Evolutionary conservation across 2,329 filamentous ascomycete species (phyloP).

Genomic region (Camptophora hylomeconis): DNA sequence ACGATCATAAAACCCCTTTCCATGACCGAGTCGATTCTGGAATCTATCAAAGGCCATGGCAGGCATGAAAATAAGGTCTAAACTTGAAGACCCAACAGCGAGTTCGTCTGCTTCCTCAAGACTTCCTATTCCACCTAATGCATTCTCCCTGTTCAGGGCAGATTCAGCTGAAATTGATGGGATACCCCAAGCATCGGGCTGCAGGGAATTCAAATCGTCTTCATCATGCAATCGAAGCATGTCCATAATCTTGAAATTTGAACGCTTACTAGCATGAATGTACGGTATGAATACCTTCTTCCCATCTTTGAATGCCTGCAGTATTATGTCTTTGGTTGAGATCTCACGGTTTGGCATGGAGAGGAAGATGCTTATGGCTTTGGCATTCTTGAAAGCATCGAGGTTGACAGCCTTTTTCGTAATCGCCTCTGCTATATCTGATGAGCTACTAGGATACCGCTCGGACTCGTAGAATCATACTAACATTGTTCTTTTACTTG

Average conservation of each 20-base stretch:
- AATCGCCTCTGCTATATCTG: conserved; percentile 46
- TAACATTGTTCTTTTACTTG: conserved; percentile 17
- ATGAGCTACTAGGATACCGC: too few relatives aligned
- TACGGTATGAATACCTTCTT: conserved; percentile 91
- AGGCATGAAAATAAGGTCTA: conserved; percentile 84
- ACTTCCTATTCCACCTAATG: conserved; percentile 46
- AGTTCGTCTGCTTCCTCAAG: conserved; percentile 9
- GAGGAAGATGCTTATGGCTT: conserved; percentile 70
- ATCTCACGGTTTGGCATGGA: conserved; percentile 86
- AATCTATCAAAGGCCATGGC: conserved; percentile 78
- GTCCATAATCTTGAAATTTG: conserved; percentile 68
- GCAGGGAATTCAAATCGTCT: conserved; percentile 63
- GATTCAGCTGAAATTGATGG: conserved; percentile 63
- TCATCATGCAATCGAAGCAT: conserved; percentile 71
- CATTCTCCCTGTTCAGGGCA: conserved; percentile 54
- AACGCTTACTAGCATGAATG: conserved; percentile 43
- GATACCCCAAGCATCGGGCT: conserved; percentile 82
- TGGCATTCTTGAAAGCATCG: conserved; percentile 62
- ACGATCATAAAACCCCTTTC: conserved; percentile 93
- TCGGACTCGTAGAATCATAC: too few relatives aligned
- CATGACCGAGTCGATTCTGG: conserved; percentile 74
- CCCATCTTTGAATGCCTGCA: conserved; percentile 59
- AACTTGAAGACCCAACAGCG: conserved; percentile 26
- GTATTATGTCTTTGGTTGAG: conserved; percentile 69
- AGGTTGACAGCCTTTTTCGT: conserved; percentile 53